phyloP scores from a whole-genome alignment of 768 basidiomycete species.

The Pleurotus giganteus region DNA sequence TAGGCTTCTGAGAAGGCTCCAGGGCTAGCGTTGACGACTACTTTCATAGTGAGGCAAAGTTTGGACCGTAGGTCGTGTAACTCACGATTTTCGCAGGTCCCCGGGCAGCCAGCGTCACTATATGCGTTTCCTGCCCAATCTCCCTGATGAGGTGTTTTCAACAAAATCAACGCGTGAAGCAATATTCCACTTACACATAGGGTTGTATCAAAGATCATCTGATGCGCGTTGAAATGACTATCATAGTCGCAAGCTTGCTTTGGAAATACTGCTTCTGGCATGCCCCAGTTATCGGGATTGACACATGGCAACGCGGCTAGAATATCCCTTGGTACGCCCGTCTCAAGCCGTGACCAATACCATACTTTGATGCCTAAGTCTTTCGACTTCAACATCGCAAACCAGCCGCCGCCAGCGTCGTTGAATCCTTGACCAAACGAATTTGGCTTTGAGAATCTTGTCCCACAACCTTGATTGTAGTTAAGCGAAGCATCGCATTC shows the following conservation, averaged over 20 bases:
- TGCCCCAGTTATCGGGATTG: constrained; percentile 34
- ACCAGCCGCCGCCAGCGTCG: constrained; percentile 55
- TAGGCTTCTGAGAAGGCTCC: constrained; percentile 49
- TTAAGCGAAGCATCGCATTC: constrained; percentile 50
- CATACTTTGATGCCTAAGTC: constrained; percentile 52
- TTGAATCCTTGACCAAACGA: constrained; percentile 54
- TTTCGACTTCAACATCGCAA: constrained; percentile 43
- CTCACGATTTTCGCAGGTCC: constrained; percentile 47
- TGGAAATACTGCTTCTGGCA: constrained; percentile 49
- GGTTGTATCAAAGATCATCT: constrained; percentile 57
- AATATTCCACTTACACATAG: constrained; percentile 47
- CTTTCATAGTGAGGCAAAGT: neutral
- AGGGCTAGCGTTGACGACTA: constrained; percentile 62
- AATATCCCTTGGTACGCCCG: constrained; percentile 42
- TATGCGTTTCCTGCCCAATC: constrained; percentile 52
- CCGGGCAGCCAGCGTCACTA: constrained; percentile 36
- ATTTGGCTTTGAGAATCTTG: constrained; percentile 31
- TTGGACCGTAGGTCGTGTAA: constrained; percentile 8
- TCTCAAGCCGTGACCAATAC: constrained; percentile 55
- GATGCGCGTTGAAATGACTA: constrained; percentile 49
- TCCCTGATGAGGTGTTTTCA: constrained; percentile 31
- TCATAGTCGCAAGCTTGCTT: constrained; percentile 47
- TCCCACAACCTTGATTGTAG: constrained; percentile 64
- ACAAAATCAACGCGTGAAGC: neutral
- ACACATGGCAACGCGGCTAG: constrained; percentile 17